Conservation (phyloP, 1,284 basidiomycete species). For the Ceratobasidium sp. region DNA sequence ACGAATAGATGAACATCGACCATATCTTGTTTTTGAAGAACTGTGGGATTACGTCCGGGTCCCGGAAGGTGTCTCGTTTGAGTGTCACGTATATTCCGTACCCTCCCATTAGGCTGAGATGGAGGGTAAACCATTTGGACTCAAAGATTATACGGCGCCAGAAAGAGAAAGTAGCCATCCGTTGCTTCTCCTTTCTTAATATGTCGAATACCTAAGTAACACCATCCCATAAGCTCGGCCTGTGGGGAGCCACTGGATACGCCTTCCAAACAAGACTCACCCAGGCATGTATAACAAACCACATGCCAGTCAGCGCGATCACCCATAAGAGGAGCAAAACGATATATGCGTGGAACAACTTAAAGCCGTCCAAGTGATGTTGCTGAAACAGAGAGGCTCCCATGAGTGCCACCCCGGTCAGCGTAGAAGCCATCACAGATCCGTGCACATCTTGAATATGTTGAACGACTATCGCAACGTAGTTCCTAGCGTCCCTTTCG, state of each 20-base stretch:
- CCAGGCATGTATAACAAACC: constrained; percentile 43
- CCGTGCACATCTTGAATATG: constrained; percentile 30
- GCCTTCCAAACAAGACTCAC: neutral
- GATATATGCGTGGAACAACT: constrained; percentile 27
- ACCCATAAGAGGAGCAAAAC: constrained; percentile 31
- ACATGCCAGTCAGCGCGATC: constrained; percentile 37
- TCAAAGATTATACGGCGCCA: constrained; percentile 33
- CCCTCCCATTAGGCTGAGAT: constrained; percentile 33
- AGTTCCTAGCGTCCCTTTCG: neutral
- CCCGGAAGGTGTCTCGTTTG: constrained; percentile 17
- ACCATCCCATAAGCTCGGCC: neutral
- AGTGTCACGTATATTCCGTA: constrained; percentile 39
- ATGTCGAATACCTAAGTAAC: constrained; percentile 33
- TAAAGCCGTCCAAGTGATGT: constrained; percentile 16
- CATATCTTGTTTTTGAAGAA: constrained; percentile 19
- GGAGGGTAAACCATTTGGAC: constrained; percentile 36
- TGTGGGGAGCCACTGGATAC: too few relatives aligned
- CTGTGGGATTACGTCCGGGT: neutral
- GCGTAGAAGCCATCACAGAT: constrained; percentile 32
- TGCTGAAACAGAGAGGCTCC: constrained; percentile 33
- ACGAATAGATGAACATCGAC: constrained; percentile 3
- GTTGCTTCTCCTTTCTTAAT: constrained; percentile 18
- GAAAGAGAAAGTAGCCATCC: constrained; percentile 41
- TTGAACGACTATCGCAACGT: constrained; percentile 15
- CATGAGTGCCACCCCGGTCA: constrained; percentile 39